phyloP scores from a whole-genome alignment of 805 yeast genomes.

The Pichia occidentalis region DNA sequence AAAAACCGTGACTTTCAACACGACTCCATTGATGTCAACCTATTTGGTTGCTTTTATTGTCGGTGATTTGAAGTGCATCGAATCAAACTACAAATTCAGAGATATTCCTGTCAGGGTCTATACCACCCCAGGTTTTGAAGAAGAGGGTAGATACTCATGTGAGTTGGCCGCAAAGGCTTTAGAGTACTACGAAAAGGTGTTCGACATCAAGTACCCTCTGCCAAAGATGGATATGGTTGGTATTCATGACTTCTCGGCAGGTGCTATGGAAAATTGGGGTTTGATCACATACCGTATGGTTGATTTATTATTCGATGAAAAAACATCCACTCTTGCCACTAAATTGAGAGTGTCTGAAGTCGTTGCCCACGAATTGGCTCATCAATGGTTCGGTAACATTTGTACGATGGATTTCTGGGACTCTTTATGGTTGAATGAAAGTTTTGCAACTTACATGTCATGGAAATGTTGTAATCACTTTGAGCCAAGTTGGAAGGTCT shows the following conservation, averaged over 20 bases:
- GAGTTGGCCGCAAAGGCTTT: conserved; percentile 46
- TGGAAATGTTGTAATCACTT: conserved; percentile 63
- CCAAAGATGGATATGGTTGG: conserved; percentile 81
- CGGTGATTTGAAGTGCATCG: conserved; percentile 51
- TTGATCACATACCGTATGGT: conserved; percentile 62
- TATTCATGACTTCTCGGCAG: conserved; percentile 72
- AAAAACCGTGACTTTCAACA: conserved; percentile 35
- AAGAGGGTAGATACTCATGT: conserved; percentile 42
- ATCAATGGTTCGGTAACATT: conserved; percentile 88
- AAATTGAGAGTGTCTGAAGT: conserved; percentile 76
- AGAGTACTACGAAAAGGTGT: conserved; percentile 44
- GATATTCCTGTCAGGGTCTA: conserved; percentile 48
- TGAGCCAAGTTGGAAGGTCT: conserved; percentile 78
- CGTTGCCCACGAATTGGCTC: conserved; percentile 84
- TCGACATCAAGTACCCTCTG: conserved; percentile 59
- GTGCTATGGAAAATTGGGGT: conserved; percentile 94
- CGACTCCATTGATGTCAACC: conserved; percentile 49
- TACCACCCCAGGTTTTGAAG: conserved; percentile 43
- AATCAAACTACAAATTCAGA: conserved; percentile 38
- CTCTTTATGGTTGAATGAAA: conserved; percentile 84
- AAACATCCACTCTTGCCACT: conserved; percentile 42
- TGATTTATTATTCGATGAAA: conserved; percentile 44
- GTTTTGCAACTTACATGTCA: conserved; percentile 85
- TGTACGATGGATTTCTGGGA: conserved; percentile 96
- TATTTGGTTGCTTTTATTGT: conserved; percentile 53